phyloP scores from a whole-genome alignment of 352 stramenopile genomes.

The Saprolegnia diclina region DNA sequence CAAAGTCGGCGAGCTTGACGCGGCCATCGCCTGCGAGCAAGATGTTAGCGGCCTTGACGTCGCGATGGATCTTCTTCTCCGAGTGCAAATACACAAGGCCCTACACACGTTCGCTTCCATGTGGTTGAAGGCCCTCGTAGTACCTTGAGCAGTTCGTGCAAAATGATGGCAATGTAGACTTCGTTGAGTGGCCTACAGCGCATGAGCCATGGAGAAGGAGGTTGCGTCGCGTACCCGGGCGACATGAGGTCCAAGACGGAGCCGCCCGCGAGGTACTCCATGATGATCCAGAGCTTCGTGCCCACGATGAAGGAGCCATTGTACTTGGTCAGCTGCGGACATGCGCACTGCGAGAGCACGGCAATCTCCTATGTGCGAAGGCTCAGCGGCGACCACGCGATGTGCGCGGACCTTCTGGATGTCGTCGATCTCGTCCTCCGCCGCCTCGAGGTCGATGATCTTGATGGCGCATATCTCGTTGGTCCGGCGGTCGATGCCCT shows the following conservation, averaged over 20 bases:
- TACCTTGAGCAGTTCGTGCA: constrained; percentile 64
- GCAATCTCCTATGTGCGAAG: constrained; percentile 67
- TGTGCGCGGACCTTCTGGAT: constrained; percentile 53
- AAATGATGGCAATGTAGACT: constrained; percentile 75
- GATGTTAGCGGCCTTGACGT: constrained; percentile 81
- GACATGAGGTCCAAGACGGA: constrained; percentile 87
- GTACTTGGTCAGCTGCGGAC: constrained; percentile 87
- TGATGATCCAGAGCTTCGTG: constrained; percentile 88
- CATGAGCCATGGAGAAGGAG: constrained; percentile 1
- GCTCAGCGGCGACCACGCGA: neutral
- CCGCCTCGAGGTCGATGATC: constrained; percentile 81
- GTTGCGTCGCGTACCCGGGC: constrained; percentile 35
- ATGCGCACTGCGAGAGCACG: constrained; percentile 84
- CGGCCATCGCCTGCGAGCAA: constrained; percentile 70
- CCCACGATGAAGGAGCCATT: constrained; percentile 80
- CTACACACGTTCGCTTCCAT: constrained; percentile 21
- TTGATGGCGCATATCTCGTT: constrained; percentile 74
- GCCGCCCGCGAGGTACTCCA: constrained; percentile 91
- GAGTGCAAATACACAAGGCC: constrained; percentile 75
- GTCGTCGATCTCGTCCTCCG: constrained; percentile 80
- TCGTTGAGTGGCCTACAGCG: constrained; percentile 56
- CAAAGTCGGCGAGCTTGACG: constrained; percentile 78
- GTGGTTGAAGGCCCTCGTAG: neutral
- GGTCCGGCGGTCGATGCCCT: constrained; percentile 58
- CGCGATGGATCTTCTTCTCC: constrained; percentile 81